A percentile compares a stretch with the other conserved stretches of the same genome.
Conservation (phyloP, 2,329 filamentous ascomycete genomes). For the Sarocladiaceae sp. region DNA sequence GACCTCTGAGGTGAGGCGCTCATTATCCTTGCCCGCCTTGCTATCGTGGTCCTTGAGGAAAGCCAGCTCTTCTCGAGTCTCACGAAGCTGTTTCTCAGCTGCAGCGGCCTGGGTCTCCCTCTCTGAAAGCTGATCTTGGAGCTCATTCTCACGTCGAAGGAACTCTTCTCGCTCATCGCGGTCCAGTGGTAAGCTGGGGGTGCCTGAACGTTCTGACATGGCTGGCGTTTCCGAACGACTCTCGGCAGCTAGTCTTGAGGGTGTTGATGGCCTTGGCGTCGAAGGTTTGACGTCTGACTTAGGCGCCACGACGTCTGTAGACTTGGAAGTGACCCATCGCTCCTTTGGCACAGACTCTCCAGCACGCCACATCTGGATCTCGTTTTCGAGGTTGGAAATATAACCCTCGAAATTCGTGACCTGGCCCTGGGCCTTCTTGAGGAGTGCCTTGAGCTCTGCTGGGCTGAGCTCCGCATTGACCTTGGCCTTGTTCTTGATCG, state of each 20-base stretch:
- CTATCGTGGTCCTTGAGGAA: constrained; percentile 82
- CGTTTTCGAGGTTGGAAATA: constrained; percentile 75
- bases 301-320: constrained; percentile 39
- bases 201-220: constrained; percentile 77
- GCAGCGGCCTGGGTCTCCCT: constrained; percentile 78
- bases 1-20: constrained; percentile 76
- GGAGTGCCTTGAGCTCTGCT: constrained; percentile 84
- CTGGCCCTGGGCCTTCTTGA: constrained; percentile 89
- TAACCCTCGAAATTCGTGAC: constrained; percentile 86
- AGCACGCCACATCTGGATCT: constrained; percentile 81
- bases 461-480: constrained; percentile 97
- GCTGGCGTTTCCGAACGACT: constrained; percentile 59
- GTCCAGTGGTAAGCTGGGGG: constrained; percentile 82
- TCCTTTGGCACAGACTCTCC: constrained; percentile 89
- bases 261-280: constrained; percentile 46
- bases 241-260: constrained; percentile 47
- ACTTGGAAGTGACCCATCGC: constrained; percentile 70
- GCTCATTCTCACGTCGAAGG: constrained; percentile 87
- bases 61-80: constrained; percentile 80
- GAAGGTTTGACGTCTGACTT: constrained; percentile 38
- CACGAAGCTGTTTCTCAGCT: constrained; percentile 74
- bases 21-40: constrained; percentile 84
- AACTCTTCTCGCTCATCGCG: constrained; percentile 98
- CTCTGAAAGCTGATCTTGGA: constrained; percentile 94
- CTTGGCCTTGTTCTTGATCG: constrained; percentile 99